A percentile compares a stretch with the other conserved stretches of the same genome.
Evolutionary conservation across 2,329 filamentous ascomycete genomes (phyloP).

Genomic region (Emmonsia crescens): DNA sequence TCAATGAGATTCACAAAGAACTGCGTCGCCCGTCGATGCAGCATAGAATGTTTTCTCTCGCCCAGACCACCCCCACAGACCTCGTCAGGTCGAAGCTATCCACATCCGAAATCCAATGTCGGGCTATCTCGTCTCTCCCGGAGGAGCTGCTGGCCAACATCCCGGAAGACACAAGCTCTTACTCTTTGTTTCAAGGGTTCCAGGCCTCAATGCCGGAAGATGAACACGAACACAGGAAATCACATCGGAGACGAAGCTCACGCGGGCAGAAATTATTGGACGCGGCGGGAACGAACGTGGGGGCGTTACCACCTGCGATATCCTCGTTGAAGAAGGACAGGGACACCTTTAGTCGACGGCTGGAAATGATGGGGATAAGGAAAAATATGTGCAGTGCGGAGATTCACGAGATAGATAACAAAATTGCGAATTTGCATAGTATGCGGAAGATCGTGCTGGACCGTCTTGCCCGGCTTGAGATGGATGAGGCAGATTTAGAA

Average conservation of each 20-base stretch:
- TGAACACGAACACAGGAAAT: slow-evolving; percentile 53
- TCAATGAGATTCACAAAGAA: slow-evolving; percentile 82
- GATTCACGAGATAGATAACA: slow-evolving; percentile 92
- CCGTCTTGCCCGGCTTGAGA: slow-evolving; percentile 71
- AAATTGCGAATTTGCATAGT: slow-evolving; percentile 81
- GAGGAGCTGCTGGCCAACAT: slow-evolving; percentile 86
- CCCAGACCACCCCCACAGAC: slow-evolving; percentile 84
- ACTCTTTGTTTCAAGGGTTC: slow-evolving; percentile 94
- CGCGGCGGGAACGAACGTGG: slow-evolving; percentile 47
- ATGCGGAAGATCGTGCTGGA: slow-evolving; percentile 92
- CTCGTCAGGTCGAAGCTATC: slow-evolving; percentile 86
- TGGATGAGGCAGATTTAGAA: slow-evolving; percentile 82
- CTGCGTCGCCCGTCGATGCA: slow-evolving; percentile 74
- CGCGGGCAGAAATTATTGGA: slow-evolving; percentile 64
- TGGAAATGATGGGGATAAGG: slow-evolving; percentile 82
- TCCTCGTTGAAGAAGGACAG: slow-evolving; percentile 70
- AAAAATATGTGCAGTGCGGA: slow-evolving; percentile 98
- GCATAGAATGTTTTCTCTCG: slow-evolving; percentile 81
- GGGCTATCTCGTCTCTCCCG: slow-evolving; percentile 75
- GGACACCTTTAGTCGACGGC: slow-evolving; percentile 64
- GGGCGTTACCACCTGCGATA: slow-evolving; percentile 51
- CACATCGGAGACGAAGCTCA: slow-evolving; percentile 57
- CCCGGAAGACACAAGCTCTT: slow-evolving; percentile 72
- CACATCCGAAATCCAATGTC: slow-evolving; percentile 83
- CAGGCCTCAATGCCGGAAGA: slow-evolving; percentile 75